Evolutionary conservation across 2,329 filamentous ascomycete genomes (phyloP).

Genomic region (Botrytis byssoidea): DNA sequence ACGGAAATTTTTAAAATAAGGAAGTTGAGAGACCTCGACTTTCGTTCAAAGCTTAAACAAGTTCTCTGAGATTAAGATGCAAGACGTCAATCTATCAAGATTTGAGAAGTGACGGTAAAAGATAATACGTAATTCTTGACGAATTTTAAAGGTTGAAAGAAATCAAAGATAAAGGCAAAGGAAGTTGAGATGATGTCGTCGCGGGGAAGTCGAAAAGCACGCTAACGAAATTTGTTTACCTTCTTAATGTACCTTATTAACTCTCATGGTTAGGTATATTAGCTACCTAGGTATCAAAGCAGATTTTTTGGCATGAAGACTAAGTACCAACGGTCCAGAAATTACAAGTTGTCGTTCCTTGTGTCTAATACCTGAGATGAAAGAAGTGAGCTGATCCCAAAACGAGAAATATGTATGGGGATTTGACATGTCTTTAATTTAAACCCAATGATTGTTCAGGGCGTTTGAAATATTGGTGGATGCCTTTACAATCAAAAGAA

Average conservation of each 20-base stretch:
- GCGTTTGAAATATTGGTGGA: not conserved
- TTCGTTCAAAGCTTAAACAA: not conserved
- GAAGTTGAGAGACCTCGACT: not conserved
- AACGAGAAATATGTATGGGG: not conserved
- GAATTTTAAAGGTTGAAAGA: fast-evolving
- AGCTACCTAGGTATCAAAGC: not conserved
- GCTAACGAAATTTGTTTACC: not conserved
- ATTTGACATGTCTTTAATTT: not conserved
- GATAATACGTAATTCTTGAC: fast-evolving
- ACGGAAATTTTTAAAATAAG: not conserved
- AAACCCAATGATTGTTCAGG: not conserved
- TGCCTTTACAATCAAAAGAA: no score
- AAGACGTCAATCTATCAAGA: not conserved
- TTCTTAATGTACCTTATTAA: not conserved
- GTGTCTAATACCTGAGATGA: not conserved
- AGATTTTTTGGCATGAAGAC: no score
- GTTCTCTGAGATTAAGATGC: not conserved
- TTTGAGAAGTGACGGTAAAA: not conserved
- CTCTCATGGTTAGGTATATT: not conserved
- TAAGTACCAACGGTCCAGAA: not conserved
- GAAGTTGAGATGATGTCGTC: not conserved
- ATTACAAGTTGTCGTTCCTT: not conserved
- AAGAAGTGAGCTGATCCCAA: not conserved
- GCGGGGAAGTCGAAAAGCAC: not conserved
- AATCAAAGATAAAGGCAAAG: not conserved